phyloP scores from a whole-genome alignment of 805 yeast genomes.

The Citeromyces matritensis region DNA sequence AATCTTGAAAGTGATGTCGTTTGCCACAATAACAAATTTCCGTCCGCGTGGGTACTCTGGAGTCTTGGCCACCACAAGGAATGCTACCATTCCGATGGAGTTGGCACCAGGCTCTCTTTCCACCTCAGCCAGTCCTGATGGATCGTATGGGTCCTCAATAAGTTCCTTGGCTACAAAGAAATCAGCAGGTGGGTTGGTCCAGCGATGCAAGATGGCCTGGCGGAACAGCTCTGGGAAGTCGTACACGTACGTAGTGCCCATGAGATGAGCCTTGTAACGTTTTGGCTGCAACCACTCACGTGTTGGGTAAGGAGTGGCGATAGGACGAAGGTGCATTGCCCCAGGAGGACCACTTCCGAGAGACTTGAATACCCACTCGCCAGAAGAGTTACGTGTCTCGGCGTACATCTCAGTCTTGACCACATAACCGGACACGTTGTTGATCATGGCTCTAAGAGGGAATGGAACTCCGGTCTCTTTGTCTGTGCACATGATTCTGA shows the following conservation, averaged over 20 bases:
- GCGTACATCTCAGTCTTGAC: constrained; percentile 91
- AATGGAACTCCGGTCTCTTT: constrained; percentile 76
- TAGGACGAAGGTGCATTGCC: constrained; percentile 92
- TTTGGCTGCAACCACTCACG: constrained; percentile 98
- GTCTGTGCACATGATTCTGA: constrained; percentile 89
- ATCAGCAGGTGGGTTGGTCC: constrained; percentile 77
- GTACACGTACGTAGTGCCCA: constrained; percentile 97
- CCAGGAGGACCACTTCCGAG: constrained; percentile 71
- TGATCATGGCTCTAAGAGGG: constrained; percentile 94
- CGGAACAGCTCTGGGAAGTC: constrained; percentile 98
- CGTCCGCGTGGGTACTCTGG: constrained; percentile 97
- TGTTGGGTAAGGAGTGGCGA: constrained; percentile 92
- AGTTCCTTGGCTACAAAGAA: constrained; percentile 70
- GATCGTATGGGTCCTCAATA: constrained; percentile 52
- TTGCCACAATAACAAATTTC: constrained; percentile 83
- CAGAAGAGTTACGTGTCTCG: constrained; percentile 82
- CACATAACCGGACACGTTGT: constrained; percentile 93
- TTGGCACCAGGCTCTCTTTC: constrained; percentile 95
- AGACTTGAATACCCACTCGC: constrained; percentile 96
- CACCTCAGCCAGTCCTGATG: constrained; percentile 72
- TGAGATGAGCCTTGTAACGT: constrained; percentile 93
- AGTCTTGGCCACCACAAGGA: constrained; percentile 79
- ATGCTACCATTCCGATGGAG: constrained; percentile 94
- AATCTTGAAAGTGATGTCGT: constrained; percentile 93
- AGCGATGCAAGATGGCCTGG: constrained; percentile 73